Percentiles rank a stretch among this genome's conserved stretches.
phyloP scores from a whole-genome alignment of 2,329 filamentous ascomycete genomes.

The Sporothrix pallida region DNA sequence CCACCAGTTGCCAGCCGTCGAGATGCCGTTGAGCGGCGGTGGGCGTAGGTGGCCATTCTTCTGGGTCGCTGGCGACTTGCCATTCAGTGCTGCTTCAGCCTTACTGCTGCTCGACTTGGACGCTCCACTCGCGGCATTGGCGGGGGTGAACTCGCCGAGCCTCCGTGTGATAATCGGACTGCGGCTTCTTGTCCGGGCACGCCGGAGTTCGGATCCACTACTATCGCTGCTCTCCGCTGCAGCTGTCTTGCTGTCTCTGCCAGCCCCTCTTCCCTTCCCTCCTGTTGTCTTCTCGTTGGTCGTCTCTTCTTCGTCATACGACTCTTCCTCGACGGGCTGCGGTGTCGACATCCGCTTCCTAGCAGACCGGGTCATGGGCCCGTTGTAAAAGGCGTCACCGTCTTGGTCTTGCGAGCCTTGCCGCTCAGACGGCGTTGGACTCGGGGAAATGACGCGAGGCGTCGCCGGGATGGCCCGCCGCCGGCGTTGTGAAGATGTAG shows the following conservation, averaged over 20 bases:
- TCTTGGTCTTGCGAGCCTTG: slow-evolving; percentile 48
- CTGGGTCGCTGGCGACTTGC: slow-evolving; percentile 35
- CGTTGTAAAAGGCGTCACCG: slow-evolving; percentile 64
- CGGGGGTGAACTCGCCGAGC: slow-evolving; percentile 59
- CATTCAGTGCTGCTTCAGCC: slow-evolving; percentile 39
- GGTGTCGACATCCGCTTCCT: slow-evolving; percentile 62
- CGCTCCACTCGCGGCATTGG: slow-evolving; percentile 39
- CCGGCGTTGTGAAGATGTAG: slow-evolving; percentile 53
- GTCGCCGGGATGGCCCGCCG: slow-evolving; percentile 70
- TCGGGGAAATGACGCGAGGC: slow-evolving; percentile 88
- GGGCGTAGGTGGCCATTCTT: slow-evolving; percentile 75
- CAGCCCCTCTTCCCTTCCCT: neutral
- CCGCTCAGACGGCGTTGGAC: slow-evolving; percentile 73
- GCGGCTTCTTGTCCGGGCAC: slow-evolving; percentile 73
- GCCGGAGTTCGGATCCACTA: slow-evolving; percentile 57
- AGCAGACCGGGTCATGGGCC: slow-evolving; percentile 77
- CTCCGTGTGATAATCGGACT: slow-evolving; percentile 65
- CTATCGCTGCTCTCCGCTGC: slow-evolving; percentile 43
- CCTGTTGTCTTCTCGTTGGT: slow-evolving; percentile 9
- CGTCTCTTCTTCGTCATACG: slow-evolving; percentile 56
- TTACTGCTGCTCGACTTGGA: slow-evolving; percentile 40
- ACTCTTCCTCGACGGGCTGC: slow-evolving; percentile 64
- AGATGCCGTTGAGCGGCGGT: slow-evolving; percentile 58
- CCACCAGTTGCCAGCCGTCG: slow-evolving; percentile 66
- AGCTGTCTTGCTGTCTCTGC: neutral